phyloP scores from a whole-genome alignment of 768 basidiomycete species.

The Lyophyllum decastes region DNA sequence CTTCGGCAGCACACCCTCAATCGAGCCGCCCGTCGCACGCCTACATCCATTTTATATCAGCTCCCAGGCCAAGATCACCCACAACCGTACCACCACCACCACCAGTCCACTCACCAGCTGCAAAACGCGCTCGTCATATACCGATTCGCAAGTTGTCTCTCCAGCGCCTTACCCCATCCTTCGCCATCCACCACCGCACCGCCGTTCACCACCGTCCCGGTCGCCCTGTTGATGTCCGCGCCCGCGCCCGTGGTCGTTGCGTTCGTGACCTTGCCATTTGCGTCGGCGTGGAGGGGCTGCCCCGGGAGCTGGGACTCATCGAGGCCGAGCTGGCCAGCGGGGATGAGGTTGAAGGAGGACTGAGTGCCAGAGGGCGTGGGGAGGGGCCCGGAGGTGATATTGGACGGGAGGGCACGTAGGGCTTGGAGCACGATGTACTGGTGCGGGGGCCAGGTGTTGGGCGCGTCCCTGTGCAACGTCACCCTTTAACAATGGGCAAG shows the following conservation, averaged over 20 bases:
- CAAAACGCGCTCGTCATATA: conserved; percentile 84
- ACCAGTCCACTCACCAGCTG: conserved; percentile 69
- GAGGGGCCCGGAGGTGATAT: conserved; percentile 60
- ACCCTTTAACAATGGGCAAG: neutral
- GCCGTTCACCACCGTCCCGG: conserved; percentile 63
- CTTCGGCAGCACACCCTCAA: conserved; percentile 66
- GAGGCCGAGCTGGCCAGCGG: conserved; percentile 79
- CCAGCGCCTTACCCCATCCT: conserved; percentile 64
- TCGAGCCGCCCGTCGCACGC: conserved; percentile 87
- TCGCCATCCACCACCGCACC: conserved; percentile 61
- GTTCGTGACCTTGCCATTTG: conserved; percentile 30
- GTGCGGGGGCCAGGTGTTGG: conserved; percentile 90
- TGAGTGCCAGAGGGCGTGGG: conserved; percentile 50
- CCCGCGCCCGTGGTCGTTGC: conserved; percentile 51
- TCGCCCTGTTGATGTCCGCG: conserved; percentile 61
- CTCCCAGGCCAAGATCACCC: neutral
- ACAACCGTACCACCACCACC: too few species aligned
- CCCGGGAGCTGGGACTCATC: conserved; percentile 68
- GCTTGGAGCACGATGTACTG: conserved; percentile 82
- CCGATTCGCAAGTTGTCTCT: conserved; percentile 79
- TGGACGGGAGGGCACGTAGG: conserved; percentile 70
- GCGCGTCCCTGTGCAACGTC: conserved; percentile 60
- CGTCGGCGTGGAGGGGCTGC: conserved; percentile 52
- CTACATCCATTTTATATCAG: conserved; percentile 31
- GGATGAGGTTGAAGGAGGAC: conserved; percentile 70